Evolutionary conservation across 1,284 basidiomycete genomes (phyloP), one percentile per base, ranked within the genome.

Genomic region (Abortiporus biennis): DNA sequence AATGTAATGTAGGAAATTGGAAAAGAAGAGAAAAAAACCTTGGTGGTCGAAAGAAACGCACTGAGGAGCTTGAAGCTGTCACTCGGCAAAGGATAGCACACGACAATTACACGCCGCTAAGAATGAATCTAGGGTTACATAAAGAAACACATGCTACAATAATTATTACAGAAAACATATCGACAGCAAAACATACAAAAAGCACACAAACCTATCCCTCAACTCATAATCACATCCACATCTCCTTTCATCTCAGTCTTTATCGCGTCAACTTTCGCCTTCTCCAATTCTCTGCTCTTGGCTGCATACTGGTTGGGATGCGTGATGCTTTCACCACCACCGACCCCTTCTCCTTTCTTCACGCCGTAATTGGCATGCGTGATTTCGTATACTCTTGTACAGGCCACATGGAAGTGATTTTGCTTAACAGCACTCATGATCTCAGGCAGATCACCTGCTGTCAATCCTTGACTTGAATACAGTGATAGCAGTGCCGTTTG

Each of bases 341-440:
- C 91, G 36, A 96, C 57, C 0, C 95, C 95, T 22, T 95, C 89
- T 2, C 93, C 93, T 62, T 90, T 93, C 65, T 80, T 85, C 44
- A 96, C 78, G 5, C 85, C 85, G 47, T 68, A 68, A 33, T 66
- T 60, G 13, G 71, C 67, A 62, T 99, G 95, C 16, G 93, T 96
- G 36, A 97, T 76, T 69, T 99, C 96, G 64, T 94, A 99, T 25
- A 99, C 88, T 13, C 94, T 76, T 15, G 96, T 99, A 66, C 96
- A 99, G 3, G 94, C 96, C 36, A 99, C 85, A 60, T 99, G 95
- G 61, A 85, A 97, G 61, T 96, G 92, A 2, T 76, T 71, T 12
- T 71, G 72, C 62, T 93, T 93, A 45, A 96, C 91, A 9, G 76
- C 78, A 36, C 74, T 71, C 68, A 92, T 74, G 50, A 99, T 84